Percentiles rank a stretch among this genome's conserved stretches.
phyloP scores from a whole-genome alignment of 148 eudicot genomes.

The Tetragonia tetragonoides region DNA sequence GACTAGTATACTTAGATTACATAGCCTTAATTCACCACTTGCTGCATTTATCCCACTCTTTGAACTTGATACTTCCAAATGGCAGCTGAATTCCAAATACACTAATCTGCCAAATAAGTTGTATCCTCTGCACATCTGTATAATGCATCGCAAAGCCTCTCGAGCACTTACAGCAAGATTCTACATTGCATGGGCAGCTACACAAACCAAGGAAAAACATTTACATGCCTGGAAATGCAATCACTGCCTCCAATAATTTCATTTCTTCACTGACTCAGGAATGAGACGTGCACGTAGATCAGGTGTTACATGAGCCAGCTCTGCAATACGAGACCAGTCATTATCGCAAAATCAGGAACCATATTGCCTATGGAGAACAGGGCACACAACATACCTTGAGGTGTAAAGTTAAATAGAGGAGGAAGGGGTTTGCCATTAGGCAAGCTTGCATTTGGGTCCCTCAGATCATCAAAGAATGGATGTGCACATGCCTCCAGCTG shows the following conservation, averaged over 20 bases:
- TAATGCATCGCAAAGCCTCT: conserved; percentile 12
- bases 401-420: conserved; percentile 69
- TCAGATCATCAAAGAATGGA: conserved; percentile 78
- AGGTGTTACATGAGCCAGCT: conserved; percentile 59
- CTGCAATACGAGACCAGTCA: conserved; percentile 35
- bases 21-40: conserved; percentile 1
- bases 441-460: conserved; percentile 71
- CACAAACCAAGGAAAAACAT: conserved; percentile 13
- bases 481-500: conserved; percentile 99
- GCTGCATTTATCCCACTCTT: not conserved
- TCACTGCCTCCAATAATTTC: conserved; percentile 12
- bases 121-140: conserved; percentile 14
- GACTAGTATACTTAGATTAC: not conserved
- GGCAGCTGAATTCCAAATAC: not conserved
- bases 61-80: conserved; percentile 8
- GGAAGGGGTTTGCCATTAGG: conserved; percentile 82
- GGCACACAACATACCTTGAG: conserved; percentile 54
- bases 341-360: not conserved
- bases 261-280: conserved; percentile 53
- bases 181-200: conserved; percentile 8
- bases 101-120: conserved; percentile 5
- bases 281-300: conserved; percentile 71
- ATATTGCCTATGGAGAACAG: not conserved
- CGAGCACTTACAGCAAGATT: conserved; percentile 11
- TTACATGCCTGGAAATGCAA: conserved; percentile 14